Evolutionary conservation across 768 basidiomycete genomes (phyloP), one percentile per base, ranked within the genome.

Genomic region (Pleurotus sapidus): DNA sequence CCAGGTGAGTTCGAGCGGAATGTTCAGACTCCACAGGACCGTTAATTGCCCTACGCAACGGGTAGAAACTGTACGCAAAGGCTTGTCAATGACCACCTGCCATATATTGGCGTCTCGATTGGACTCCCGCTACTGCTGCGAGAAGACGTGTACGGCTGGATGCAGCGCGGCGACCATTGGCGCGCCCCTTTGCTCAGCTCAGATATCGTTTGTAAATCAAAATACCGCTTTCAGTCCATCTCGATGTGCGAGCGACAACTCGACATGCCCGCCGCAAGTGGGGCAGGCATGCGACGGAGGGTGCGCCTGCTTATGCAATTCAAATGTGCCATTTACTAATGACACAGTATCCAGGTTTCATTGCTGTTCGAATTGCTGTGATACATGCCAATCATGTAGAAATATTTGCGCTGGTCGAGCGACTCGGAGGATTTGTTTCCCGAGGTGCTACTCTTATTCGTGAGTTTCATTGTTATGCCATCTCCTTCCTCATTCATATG

Each of bases 51-150:
- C 11, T 8, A 0, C 11, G 3, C 9, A 11, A 34, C 3, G 30
- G 30, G 9, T 45, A 65, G 64, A 65, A 45, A 63, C 63, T 18
- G 59, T 63, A 8, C 46, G 58, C 1, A 40, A 51, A 39, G 64
- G 64, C 23, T 65, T 62, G 64, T 60, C 64, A 4, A 18, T 65
- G 6, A 60, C 64, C 5, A 58, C 47, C 1, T 65, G 64, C 59
- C 57, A 55, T 12, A 47, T 65, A 27, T 45, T 59, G 9, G 34
- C 30, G 25, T 56, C 64, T 1, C 43, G 55, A 27, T 55, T 63
- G 7, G 51, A 17, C n/a, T 49, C 60, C 0, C 56, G 61, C 7
- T 61, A 61, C 24, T 64, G 63, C 60, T 64, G 63, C 47, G 59
- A 62, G 17, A 54, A 47, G 17, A 38, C 42, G 3, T 64, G 63